Percentiles rank a stretch among this genome's conserved stretches.
Conservation (phyloP, 2,329 filamentous ascomycete genomes). For the Teratosphaeria destructans region DNA sequence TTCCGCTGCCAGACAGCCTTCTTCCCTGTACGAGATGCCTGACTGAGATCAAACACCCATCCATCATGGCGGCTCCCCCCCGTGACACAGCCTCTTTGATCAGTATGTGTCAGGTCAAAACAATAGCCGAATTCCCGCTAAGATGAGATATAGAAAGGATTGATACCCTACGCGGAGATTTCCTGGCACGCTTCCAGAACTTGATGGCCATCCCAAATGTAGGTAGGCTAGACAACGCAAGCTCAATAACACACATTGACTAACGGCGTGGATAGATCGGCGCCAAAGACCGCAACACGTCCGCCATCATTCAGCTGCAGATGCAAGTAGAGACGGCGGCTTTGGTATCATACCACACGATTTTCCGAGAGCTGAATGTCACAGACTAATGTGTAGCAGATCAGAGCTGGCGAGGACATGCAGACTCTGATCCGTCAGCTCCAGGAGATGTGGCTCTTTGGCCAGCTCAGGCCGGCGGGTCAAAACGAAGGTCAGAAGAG, state of each 20-base stretch:
- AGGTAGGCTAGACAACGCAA: conserved; percentile 24
- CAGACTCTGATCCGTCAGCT: conserved; percentile 50
- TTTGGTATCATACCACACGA: conserved; percentile 36
- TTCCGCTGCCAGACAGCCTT: not conserved
- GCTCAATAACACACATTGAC: not conserved
- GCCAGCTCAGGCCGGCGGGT: conserved; percentile 49
- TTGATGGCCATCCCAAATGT: conserved; percentile 46
- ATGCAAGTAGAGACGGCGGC: conserved; percentile 50
- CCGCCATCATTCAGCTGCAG: conserved; percentile 47
- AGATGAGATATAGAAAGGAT: conserved; percentile 25
- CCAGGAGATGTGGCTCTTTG: conserved; percentile 59
- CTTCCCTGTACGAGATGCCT: not conserved
- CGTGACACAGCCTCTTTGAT: not conserved
- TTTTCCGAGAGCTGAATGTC: not conserved
- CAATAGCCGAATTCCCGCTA: not conserved
- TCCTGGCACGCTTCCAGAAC: conserved; percentile 45
- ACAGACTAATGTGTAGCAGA: conserved; percentile 26
- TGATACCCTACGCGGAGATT: conserved; percentile 28
- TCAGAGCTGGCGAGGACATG: conserved; percentile 52
- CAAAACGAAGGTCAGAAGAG: conserved; percentile 30
- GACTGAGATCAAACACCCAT: not conserved
- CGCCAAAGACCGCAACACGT: conserved; percentile 43
- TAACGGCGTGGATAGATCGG: not conserved
- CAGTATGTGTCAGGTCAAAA: not conserved
- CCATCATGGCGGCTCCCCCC: not conserved